Evolutionary conservation across 176 grass and related monocot species (phyloP).

Genomic region (Secale cereale): DNA sequence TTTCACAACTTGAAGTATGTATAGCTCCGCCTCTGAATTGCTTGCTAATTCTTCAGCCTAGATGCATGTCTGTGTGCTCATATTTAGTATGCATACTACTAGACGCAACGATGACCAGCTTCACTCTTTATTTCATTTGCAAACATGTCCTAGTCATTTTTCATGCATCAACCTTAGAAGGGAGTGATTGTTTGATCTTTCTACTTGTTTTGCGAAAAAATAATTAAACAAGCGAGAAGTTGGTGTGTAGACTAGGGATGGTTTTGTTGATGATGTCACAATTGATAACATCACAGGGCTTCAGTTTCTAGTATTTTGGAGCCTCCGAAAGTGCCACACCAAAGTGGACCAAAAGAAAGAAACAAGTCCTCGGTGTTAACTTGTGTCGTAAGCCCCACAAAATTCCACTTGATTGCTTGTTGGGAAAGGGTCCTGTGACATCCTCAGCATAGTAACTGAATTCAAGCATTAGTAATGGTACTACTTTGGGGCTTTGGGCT

Average conservation of each 20-base stretch:
- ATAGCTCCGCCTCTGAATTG: not conserved
- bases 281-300: not conserved
- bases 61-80: not conserved
- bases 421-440: not conserved
- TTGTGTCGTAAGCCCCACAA: not conserved
- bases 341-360: not conserved
- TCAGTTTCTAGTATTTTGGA: not conserved
- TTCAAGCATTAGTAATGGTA: not conserved
- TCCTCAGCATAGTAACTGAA: not conserved
- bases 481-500: not conserved
- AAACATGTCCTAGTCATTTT: not conserved
- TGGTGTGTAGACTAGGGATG: not conserved
- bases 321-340: not conserved
- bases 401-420: not conserved
- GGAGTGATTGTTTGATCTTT: not conserved
- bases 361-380: not conserved
- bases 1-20: too few species aligned
- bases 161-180: not conserved
- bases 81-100: not conserved
- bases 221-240: not conserved
- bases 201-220: not conserved
- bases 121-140: not conserved
- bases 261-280: not conserved
- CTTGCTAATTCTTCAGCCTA: not conserved
- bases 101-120: not conserved